phyloP scores from a whole-genome alignment of 1,139 yeast genomes.

The Wickerhamomyces sp. region DNA sequence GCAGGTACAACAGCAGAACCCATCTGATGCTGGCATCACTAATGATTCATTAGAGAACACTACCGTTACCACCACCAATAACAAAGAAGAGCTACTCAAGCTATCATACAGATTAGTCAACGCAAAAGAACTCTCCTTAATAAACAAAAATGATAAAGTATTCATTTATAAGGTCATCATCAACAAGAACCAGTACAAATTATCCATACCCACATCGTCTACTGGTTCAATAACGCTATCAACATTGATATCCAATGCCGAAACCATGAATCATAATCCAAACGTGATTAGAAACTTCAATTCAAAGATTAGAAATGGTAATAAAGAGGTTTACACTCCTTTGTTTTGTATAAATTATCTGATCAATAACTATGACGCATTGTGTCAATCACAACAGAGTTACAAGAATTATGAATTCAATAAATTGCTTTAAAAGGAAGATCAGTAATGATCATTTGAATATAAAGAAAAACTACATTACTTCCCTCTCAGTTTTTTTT shows the following conservation, averaged over 20 bases:
- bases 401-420: conserved; percentile 14
- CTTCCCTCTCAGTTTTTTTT: too few species aligned
- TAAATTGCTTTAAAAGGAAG: background rate
- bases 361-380: conserved; percentile 15
- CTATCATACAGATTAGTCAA: background rate
- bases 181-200: background rate
- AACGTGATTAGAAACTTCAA: conserved; percentile 6
- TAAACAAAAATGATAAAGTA: conserved; percentile 5
- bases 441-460: too few species aligned
- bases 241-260: background rate
- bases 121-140: background rate
- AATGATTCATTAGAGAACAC: conserved; percentile 17
- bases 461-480: too few species aligned
- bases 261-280: background rate
- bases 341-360: conserved; percentile 17
- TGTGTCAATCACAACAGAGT: conserved; percentile 7
- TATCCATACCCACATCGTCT: background rate
- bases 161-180: background rate
- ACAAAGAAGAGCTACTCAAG: background rate
- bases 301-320: background rate
- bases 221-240: background rate
- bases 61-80: conserved; percentile 3
- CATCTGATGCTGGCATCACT: background rate
- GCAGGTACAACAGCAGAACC: background rate
- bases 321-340: conserved; percentile 1